Base-by-base conservation (phyloP, 2,329 filamentous ascomycete species). In the Bertia moriformis region DNA sequence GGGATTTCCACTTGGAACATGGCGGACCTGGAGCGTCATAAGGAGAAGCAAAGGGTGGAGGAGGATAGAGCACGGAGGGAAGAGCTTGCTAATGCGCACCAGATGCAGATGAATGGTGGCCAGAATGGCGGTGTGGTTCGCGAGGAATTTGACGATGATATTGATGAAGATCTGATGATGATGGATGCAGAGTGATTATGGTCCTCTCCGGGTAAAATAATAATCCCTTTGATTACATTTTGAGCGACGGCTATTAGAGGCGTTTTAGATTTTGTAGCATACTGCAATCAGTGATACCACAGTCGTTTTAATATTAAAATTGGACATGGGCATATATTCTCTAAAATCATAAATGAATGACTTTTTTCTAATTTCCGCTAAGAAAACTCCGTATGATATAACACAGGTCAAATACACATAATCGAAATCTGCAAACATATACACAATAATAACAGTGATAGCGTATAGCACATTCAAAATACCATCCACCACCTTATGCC, bases 1-100 rank as follows among this genome's bases (percentile, higher is more conserved):
- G 91, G 89, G 0, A 84, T 95, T 51, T 91, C 84, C 50, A 93
- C 84, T 7, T 98, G 91, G 91, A 87, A 80, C 42, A 63, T 84
- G 30, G 71, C 74, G 42, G 86, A 96, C 51, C 60, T 96, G 39
- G 73, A 80, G 58, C 68, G 64, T 38, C 82, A 94, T 59, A 81
- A 93, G 63, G 73, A 78, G 54, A 85, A 83, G 59, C 63, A 75
- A 48, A 80, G 83, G 43, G 64, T 78, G 45, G 78, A 84, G 47
- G 70, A 64, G 45, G 83, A 83, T 48, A 65, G 66, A 42, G 73
- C 79, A 48, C 61, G 83, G 29, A 67, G 73, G 51, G 67, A 68
- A 39, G 58, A 63, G 43, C 51, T 50, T 43, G 61, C 54, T 45
- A 49, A 18, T 52, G 48, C 10, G 7, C 10, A 35, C 12, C 7